Evolutionary conservation across 1,284 basidiomycete species (phyloP).

Genomic region (Phaffia rhodozyma): DNA sequence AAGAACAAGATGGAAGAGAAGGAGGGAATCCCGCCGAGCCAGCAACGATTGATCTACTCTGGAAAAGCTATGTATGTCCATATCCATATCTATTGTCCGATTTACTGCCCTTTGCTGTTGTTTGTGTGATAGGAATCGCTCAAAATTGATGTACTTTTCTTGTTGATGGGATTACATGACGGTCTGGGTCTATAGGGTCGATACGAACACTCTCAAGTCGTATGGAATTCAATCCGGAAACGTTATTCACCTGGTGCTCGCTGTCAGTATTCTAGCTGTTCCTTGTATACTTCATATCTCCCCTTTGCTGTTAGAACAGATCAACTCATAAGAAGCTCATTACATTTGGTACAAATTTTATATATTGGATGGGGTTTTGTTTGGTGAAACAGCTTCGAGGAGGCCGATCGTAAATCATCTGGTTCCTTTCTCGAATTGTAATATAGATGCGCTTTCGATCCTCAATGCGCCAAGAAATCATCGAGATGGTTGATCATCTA

Average conservation of each 20-base stretch:
- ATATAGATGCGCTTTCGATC: too few relatives aligned
- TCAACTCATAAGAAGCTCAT: too few relatives aligned
- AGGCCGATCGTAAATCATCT: neutral
- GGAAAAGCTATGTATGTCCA: conserved; percentile 84
- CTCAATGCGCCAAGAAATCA: too few relatives aligned
- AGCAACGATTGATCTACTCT: conserved; percentile 88
- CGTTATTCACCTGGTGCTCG: conserved; percentile 83
- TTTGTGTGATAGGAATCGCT: neutral
- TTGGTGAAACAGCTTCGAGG: neutral
- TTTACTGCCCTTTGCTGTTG: neutral
- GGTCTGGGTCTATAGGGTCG: conserved; percentile 38
- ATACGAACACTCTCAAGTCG: conserved; percentile 78
- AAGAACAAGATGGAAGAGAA: conserved; percentile 99
- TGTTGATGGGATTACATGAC: neutral
- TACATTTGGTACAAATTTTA: neutral
- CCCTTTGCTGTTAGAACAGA: too few relatives aligned
- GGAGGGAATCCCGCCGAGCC: conserved; percentile 92
- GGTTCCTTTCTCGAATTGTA: too few relatives aligned
- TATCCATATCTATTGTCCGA: neutral
- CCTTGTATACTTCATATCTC: neutral
- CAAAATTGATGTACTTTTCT: neutral
- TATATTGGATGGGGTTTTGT: neutral
- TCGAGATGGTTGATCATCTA: too few relatives aligned
- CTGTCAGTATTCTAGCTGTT: conserved; percentile 38
- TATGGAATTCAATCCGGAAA: conserved; percentile 69